Percentiles rank a stretch among this genome's conserved stretches.
Conservation (phyloP, 1,284 basidiomycete genomes). For the Blastosporella zonata region DNA sequence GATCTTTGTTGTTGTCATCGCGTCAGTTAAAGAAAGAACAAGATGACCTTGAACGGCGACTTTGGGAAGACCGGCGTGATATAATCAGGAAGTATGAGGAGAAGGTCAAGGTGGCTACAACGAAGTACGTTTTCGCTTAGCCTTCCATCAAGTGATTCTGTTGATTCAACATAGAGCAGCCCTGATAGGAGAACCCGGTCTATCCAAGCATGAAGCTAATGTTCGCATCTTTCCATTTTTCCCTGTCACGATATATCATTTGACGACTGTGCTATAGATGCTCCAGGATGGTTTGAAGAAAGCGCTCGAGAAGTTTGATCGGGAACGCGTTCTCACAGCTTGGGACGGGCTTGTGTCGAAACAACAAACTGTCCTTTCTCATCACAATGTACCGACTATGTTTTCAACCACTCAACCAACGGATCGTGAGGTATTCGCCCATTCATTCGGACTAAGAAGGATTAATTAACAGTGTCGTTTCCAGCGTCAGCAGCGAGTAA, state of each 20-base stretch:
- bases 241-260: no score
- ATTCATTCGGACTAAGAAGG: not conserved
- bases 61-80: conserved; percentile 61
- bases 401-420: conserved; percentile 46
- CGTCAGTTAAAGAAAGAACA: conserved; percentile 63
- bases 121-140: conserved; percentile 47
- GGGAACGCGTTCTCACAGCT: conserved; percentile 58
- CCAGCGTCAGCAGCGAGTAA: conserved; percentile 47
- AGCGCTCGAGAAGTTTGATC: conserved; percentile 64
- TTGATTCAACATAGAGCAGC: conserved; percentile 41
- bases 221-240: conserved; percentile 33
- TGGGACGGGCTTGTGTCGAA: conserved; percentile 71
- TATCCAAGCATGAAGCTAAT: conserved; percentile 69
- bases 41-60: conserved; percentile 56
- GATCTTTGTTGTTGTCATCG: not conserved
- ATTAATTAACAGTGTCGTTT: not conserved
- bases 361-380: conserved; percentile 63
- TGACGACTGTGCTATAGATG: conserved; percentile 39
- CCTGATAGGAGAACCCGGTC: conserved; percentile 52
- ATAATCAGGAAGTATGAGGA: conserved; percentile 65
- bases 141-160: not conserved
- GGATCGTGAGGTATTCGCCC: conserved; percentile 50
- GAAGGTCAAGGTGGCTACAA: conserved; percentile 61
- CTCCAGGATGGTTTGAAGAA: conserved; percentile 57
- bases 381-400: conserved; percentile 67